Percentiles rank a stretch among this genome's conserved stretches.
Conservation (phyloP, 2,329 filamentous ascomycete species). For the Fusarium illudens region DNA sequence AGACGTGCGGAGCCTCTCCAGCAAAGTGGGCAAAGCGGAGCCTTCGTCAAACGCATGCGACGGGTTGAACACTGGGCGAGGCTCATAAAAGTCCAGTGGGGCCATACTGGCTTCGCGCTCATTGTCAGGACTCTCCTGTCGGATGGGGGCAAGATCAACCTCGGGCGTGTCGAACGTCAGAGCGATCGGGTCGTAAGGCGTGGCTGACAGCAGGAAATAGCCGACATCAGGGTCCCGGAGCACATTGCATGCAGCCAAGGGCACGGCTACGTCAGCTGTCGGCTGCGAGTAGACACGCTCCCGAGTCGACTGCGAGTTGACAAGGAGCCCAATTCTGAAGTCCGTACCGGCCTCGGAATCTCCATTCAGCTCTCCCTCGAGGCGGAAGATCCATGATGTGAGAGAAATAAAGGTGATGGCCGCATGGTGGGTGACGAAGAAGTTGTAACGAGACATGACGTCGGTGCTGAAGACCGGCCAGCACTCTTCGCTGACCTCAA, state of each 20-base stretch:
- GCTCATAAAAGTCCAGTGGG: slow-evolving; percentile 64
- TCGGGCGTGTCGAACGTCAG: slow-evolving; percentile 69
- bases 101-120: slow-evolving; percentile 54
- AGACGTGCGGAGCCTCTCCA: slow-evolving; percentile 66
- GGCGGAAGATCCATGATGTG: slow-evolving; percentile 69
- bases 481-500: slow-evolving; percentile 63
- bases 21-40: slow-evolving; percentile 64
- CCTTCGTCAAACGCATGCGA: slow-evolving; percentile 66
- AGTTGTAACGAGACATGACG: slow-evolving; percentile 68
- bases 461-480: slow-evolving; percentile 72
- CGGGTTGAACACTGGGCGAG: slow-evolving; percentile 72
- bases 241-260: slow-evolving; percentile 62
- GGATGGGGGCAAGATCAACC: slow-evolving; percentile 55
- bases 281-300: slow-evolving; percentile 66
- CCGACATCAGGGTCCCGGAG: slow-evolving; percentile 70
- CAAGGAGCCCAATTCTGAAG: slow-evolving; percentile 68
- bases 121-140: slow-evolving; percentile 54
- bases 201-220: slow-evolving; percentile 69
- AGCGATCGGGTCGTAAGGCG: slow-evolving; percentile 64
- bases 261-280: slow-evolving; percentile 55
- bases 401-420: slow-evolving; percentile 69
- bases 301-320: slow-evolving; percentile 65
- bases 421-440: slow-evolving; percentile 69
- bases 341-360: slow-evolving; percentile 67
- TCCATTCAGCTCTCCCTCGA: slow-evolving; percentile 67